Conservation (phyloP, 345 rosid species). For the Eucalyptus lansdowneana region DNA sequence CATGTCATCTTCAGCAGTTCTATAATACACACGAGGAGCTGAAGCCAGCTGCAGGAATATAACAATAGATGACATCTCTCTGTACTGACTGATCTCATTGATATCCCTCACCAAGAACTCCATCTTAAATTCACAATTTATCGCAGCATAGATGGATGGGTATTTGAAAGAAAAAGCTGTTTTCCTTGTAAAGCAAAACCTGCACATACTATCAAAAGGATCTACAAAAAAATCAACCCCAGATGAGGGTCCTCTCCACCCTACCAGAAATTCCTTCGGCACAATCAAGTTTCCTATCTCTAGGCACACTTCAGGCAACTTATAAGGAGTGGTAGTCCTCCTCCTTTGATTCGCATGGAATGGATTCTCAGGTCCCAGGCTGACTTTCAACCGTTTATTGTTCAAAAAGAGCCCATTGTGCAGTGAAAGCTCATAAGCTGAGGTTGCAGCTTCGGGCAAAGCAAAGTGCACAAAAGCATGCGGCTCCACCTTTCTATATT, state of each 20-base stretch:
- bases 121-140: constrained; percentile 73
- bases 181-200: constrained; percentile 49
- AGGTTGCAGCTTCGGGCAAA: constrained; percentile 17
- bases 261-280: constrained; percentile 41
- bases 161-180: constrained; percentile 59
- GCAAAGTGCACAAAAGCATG: constrained; percentile 92
- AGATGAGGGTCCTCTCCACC: constrained; percentile 55
- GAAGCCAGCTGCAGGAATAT: constrained; percentile 61
- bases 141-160: constrained; percentile 25
- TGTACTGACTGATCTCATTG: constrained; percentile 35
- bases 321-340: constrained; percentile 41
- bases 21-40: constrained; percentile 62
- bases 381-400: constrained; percentile 38
- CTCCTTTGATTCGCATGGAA: constrained; percentile 36
- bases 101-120: constrained; percentile 77
- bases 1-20: constrained; percentile 82
- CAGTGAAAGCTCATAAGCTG: constrained; percentile 42
- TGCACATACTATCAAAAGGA: constrained; percentile 76
- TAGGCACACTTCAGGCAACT: constrained; percentile 35
- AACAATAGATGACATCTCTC: constrained; percentile 11
- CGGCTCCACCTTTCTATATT: constrained; percentile 53
- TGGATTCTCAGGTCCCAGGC: constrained; percentile 68
- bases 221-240: constrained; percentile 58
- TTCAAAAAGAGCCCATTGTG: constrained; percentile 32
- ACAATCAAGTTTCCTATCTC: constrained; percentile 58